Evolutionary conservation across 208 protist genomes (phyloP).

Genomic region (Wallacemonas sp.): DNA sequence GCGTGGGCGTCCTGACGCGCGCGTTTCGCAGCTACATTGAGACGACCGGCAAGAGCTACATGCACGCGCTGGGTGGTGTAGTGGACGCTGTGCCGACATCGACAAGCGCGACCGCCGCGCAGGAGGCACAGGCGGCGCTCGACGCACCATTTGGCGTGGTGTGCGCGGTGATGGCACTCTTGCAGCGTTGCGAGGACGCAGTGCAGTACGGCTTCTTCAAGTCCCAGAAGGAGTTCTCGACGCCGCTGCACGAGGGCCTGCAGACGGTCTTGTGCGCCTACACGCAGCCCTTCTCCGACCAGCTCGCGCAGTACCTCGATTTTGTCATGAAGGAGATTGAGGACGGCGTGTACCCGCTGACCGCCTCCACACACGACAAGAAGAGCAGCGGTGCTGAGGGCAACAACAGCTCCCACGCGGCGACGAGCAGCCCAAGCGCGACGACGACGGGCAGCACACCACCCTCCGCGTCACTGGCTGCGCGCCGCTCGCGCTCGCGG

Average conservation of each 20-base stretch:
- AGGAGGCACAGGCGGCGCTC: background rate
- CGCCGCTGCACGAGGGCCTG: constrained; percentile 90
- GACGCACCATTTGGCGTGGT: constrained; percentile 57
- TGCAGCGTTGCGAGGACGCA: constrained; percentile 61
- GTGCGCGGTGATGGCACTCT: constrained; percentile 81
- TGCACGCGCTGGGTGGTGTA: background rate
- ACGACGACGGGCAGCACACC: constrained; percentile 2
- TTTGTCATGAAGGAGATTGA: constrained; percentile 68
- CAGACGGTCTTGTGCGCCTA: constrained; percentile 84
- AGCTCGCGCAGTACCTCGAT: constrained; percentile 94
- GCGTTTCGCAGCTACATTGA: constrained; percentile 2
- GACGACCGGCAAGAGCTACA: constrained; percentile 1
- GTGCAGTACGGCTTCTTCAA: constrained; percentile 52
- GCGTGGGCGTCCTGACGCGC: constrained; percentile 2
- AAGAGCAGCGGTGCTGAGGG: background rate
- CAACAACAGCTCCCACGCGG: too few relatives aligned
- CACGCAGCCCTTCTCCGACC: constrained; percentile 87
- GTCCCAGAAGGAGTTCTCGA: constrained; percentile 54
- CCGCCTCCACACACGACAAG: constrained; percentile 20
- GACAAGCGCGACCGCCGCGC: background rate
- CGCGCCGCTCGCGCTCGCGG: background rate
- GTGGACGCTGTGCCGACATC: background rate
- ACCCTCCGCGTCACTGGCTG: background rate
- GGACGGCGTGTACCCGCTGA: constrained; percentile 28
- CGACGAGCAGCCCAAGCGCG: too few relatives aligned